These are phyloP conservation scores for Filobasidium wieringae DNA, from an alignment of 768 basidiomycete genomes.

Conservation along the genomic window DNA sequence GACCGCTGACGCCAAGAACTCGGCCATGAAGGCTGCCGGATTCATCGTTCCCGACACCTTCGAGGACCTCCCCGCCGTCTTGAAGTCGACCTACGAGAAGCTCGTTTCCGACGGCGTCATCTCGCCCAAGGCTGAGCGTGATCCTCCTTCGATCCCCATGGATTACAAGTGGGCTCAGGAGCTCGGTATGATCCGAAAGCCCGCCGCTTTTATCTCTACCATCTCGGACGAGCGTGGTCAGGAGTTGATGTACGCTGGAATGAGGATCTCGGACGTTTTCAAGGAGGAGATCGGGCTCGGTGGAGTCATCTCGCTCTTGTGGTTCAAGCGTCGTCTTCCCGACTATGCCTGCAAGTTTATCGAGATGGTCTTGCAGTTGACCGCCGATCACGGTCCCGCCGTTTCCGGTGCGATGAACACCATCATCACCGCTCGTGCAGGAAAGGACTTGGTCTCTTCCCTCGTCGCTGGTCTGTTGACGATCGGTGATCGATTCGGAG, in stretches of 20 bases:
- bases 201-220: constrained; percentile 95
- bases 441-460: constrained; percentile 95
- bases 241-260: constrained; percentile 94
- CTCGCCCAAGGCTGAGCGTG: constrained; percentile 60
- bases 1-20: constrained; percentile 97
- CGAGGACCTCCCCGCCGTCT: constrained; percentile 77
- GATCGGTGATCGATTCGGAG: constrained; percentile 95
- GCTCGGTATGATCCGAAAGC: constrained; percentile 95
- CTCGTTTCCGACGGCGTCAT: constrained; percentile 63
- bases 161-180: constrained; percentile 93
- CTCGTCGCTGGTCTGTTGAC: constrained; percentile 91
- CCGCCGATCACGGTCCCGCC: constrained; percentile 94
- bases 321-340: constrained; percentile 94
- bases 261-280: constrained; percentile 98
- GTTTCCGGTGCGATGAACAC: constrained; percentile 99
- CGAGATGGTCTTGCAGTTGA: constrained; percentile 99
- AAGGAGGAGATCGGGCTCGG: constrained; percentile 91
- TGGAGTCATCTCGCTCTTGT: constrained; percentile 86
- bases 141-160: constrained; percentile 97
- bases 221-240: constrained; percentile 99
- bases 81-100: constrained; percentile 71
- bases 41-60: constrained; percentile 97
- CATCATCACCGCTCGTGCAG: constrained; percentile 96
- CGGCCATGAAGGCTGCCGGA: constrained; percentile 82
- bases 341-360: constrained; percentile 95